phyloP scores from a whole-genome alignment of 257 asterid genomes.

The Solanum habrochaites region DNA sequence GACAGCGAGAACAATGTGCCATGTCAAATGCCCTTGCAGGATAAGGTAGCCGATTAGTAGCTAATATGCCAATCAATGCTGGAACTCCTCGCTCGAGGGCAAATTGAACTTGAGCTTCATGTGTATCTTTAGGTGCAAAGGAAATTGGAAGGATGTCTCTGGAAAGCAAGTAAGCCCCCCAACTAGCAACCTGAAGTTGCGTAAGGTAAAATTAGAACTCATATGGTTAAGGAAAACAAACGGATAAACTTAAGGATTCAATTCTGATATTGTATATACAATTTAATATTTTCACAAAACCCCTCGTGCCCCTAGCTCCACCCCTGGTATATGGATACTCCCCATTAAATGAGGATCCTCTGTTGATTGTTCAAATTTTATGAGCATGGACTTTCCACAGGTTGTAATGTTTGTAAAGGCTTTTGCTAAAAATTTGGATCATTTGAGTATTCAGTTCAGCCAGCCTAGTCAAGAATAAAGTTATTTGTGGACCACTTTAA shows the following conservation, averaged over 20 bases:
- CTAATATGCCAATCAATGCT: constrained; percentile 72
- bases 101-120: constrained; percentile 86
- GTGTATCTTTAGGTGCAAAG: constrained; percentile 90
- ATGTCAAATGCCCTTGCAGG: constrained; percentile 90
- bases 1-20: constrained; percentile 96
- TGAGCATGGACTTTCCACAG: neutral
- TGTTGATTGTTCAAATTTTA: neutral
- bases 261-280: neutral
- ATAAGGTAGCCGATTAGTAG: constrained; percentile 66
- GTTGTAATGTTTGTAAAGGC: neutral
- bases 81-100: constrained; percentile 96
- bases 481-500: neutral
- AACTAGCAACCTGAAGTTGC: constrained; percentile 74
- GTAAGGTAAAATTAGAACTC: neutral
- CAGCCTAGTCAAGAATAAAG: neutral
- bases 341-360: neutral
- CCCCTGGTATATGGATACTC: neutral
- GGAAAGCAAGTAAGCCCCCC: constrained; percentile 90
- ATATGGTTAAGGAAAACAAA: neutral
- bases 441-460: neutral
- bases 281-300: neutral
- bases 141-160: constrained; percentile 66
- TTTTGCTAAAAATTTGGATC: neutral
- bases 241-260: neutral
- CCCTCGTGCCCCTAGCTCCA: neutral